Evolutionary conservation across 495 filamentous ascomycete species (phyloP).

Genomic region (Penicillium coprophilum): DNA sequence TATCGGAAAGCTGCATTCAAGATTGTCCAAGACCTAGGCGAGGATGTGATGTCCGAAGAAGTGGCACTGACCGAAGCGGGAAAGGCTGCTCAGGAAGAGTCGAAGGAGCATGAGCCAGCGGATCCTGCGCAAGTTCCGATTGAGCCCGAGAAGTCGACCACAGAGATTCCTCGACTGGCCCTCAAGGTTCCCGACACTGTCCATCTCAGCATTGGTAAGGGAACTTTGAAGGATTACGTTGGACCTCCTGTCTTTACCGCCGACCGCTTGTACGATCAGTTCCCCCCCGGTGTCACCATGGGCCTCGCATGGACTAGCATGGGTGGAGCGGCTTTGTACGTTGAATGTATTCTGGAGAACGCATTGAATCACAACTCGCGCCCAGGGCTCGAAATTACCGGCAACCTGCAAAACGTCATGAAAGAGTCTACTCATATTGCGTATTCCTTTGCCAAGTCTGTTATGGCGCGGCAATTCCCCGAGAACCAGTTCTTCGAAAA

Average conservation of each 20-base stretch:
- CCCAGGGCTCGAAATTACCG: conserved; percentile 83
- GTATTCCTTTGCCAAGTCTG: conserved; percentile 91
- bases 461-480: conserved; percentile 78
- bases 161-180: conserved; percentile 73
- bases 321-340: conserved; percentile 94
- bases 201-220: conserved; percentile 82
- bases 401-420: conserved; percentile 96
- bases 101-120: conserved; percentile 58
- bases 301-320: conserved; percentile 98
- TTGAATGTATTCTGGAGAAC: conserved; percentile 92
- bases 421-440: conserved; percentile 93
- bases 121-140: conserved; percentile 58
- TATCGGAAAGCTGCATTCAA: conserved; percentile 97
- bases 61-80: conserved; percentile 86
- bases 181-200: conserved; percentile 85
- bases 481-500: conserved; percentile 96
- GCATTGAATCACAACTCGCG: conserved; percentile 67
- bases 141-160: conserved; percentile 66
- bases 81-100: conserved; percentile 74
- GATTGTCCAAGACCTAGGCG: conserved; percentile 93
- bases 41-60: conserved; percentile 77
- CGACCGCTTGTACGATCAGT: conserved; percentile 91
- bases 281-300: conserved; percentile 97
- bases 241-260: conserved; percentile 94
- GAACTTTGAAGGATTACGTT: conserved; percentile 95